Conservation (phyloP, 2,329 filamentous ascomycete genomes). For the Cryphonectria parasitica region DNA sequence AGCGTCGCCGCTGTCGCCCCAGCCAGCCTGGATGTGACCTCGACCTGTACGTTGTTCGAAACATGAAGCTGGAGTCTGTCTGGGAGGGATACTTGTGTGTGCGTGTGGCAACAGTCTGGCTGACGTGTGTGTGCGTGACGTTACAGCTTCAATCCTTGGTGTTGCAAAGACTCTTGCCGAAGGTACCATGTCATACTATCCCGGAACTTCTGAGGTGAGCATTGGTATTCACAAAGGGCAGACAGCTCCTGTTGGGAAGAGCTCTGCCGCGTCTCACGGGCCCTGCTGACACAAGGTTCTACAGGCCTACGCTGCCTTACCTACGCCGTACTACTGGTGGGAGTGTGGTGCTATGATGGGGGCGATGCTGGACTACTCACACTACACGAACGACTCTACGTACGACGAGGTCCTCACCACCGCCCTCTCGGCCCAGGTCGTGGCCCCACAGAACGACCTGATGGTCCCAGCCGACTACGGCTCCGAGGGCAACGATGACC, state of each 20-base stretch:
- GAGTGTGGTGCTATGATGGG: slow-evolving; percentile 68
- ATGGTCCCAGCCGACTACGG: slow-evolving; percentile 59
- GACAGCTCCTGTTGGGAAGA: background rate
- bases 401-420: slow-evolving; percentile 65
- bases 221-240: slow-evolving; percentile 34
- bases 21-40: slow-evolving; percentile 44
- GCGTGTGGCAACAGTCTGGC: slow-evolving; percentile 5
- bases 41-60: slow-evolving; percentile 38
- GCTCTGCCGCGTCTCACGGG: background rate
- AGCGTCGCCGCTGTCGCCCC: slow-evolving; percentile 32
- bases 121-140: slow-evolving; percentile 26
- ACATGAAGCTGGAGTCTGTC: too few species aligned
- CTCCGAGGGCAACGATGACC: slow-evolving; percentile 75
- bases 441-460: slow-evolving; percentile 61
- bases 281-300: slow-evolving; percentile 10
- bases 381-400: slow-evolving; percentile 64
- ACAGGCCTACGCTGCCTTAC: slow-evolving; percentile 64
- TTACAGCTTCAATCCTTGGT: slow-evolving; percentile 62
- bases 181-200: slow-evolving; percentile 67
- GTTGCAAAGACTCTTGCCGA: slow-evolving; percentile 64
- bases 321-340: slow-evolving; percentile 72
- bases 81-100: slow-evolving; percentile 14
- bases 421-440: slow-evolving; percentile 61
- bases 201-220: slow-evolving; percentile 52
- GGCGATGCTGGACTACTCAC: slow-evolving; percentile 71